Conservation (phyloP, 1,139 yeast species). For the Pichia cactophila region DNA sequence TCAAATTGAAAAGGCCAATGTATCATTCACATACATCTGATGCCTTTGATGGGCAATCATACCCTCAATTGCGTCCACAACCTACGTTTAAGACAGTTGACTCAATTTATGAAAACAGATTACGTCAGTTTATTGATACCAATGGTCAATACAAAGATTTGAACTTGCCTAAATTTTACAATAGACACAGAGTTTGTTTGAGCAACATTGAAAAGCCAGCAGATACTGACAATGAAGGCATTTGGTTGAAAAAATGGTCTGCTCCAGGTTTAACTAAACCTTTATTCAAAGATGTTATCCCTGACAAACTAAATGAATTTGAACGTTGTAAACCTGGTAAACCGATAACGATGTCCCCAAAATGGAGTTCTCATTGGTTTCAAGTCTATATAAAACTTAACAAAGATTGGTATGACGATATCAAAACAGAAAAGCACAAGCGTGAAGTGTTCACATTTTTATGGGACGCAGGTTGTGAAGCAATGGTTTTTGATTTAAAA, state of each 20-base stretch:
- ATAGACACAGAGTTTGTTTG: constrained; percentile 45
- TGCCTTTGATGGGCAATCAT: constrained; percentile 12
- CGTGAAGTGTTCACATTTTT: constrained; percentile 48
- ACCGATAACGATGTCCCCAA: constrained; percentile 65
- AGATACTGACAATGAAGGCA: constrained; percentile 28
- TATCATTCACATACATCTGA: neutral
- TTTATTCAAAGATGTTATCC: constrained; percentile 60
- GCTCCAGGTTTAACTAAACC: constrained; percentile 76
- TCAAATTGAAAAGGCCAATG: neutral
- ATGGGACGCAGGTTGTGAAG: constrained; percentile 88
- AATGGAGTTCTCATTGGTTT: constrained; percentile 98
- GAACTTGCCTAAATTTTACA: constrained; percentile 80
- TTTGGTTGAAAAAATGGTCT: constrained; percentile 48
- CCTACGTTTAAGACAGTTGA: constrained; percentile 84
- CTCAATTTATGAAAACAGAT: constrained; percentile 65
- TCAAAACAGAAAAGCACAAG: constrained; percentile 18
- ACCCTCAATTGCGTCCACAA: constrained; percentile 42
- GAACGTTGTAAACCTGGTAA: constrained; percentile 59
- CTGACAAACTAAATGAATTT: constrained; percentile 43
- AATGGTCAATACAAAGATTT: constrained; percentile 65
- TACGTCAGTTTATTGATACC: constrained; percentile 69
- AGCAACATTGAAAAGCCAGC: constrained; percentile 16
- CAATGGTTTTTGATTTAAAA: constrained; percentile 57
- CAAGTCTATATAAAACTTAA: constrained; percentile 60
- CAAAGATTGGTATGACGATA: constrained; percentile 39